These are phyloP conservation scores for Colletotrichum sp. DNA, from an alignment of 2,329 filamentous ascomycete species.

Conservation along the genomic window DNA sequence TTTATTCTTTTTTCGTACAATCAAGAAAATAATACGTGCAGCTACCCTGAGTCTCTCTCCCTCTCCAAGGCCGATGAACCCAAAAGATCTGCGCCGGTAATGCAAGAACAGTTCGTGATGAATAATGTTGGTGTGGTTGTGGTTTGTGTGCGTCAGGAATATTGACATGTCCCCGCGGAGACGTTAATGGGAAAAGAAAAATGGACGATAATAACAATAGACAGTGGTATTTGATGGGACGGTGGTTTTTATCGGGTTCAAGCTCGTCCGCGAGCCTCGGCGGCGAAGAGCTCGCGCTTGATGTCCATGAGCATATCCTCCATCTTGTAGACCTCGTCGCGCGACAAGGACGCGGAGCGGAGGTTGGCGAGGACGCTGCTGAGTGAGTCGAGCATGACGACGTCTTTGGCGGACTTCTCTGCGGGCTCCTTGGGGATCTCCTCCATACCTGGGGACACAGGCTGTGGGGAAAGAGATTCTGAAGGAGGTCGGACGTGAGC, in stretches of 20 bases:
- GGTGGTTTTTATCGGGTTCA: conserved; percentile 13
- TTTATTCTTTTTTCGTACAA: not conserved
- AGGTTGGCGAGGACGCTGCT: conserved; percentile 63
- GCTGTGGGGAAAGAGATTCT: not conserved
- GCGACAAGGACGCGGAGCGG: conserved; percentile 61
- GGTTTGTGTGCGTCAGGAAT: not conserved
- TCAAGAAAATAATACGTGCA: not conserved
- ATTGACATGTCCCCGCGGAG: conserved; percentile 3
- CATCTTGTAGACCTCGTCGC: conserved; percentile 70
- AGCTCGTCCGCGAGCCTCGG: conserved; percentile 61
- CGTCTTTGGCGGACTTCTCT: conserved; percentile 40
- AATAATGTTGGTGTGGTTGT: conserved; percentile 1
- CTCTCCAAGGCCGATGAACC: not conserved
- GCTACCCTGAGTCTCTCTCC: not conserved
- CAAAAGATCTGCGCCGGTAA: conserved; percentile 10
- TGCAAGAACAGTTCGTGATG: conserved; percentile 7
- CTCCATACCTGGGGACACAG: not conserved
- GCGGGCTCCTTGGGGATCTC: not conserved
- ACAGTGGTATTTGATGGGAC: not conserved
- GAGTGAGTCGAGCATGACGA: conserved; percentile 56
- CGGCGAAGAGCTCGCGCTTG: conserved; percentile 74
- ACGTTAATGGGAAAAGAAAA: not conserved
- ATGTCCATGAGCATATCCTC: conserved; percentile 83
- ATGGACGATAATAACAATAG: not conserved
- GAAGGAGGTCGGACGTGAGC: not conserved